Evolutionary conservation across 768 basidiomycete genomes (phyloP).

Genomic region (Suillus plorans): DNA sequence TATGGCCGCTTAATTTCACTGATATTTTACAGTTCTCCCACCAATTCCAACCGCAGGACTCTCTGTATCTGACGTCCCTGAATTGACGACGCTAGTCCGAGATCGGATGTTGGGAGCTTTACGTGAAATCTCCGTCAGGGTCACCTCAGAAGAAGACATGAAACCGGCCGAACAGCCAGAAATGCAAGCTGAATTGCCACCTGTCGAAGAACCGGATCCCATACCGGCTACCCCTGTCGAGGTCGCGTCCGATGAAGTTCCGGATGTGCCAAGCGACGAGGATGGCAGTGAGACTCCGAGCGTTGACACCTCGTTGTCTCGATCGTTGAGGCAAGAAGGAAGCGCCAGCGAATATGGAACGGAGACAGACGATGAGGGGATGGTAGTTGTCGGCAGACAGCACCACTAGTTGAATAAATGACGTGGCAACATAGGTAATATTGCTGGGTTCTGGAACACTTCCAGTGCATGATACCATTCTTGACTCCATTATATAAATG

Average conservation of each 20-base stretch:
- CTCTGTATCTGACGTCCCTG: constrained; percentile 65
- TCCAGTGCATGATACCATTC: constrained; percentile 7
- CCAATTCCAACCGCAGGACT: constrained; percentile 78
- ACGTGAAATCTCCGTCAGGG: constrained; percentile 69
- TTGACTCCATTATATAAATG: constrained; percentile 11
- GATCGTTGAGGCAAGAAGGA: constrained; percentile 40
- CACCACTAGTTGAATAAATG: constrained; percentile 10
- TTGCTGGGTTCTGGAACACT: neutral
- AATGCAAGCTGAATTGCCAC: constrained; percentile 23
- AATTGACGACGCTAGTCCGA: constrained; percentile 65
- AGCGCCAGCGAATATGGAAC: constrained; percentile 69
- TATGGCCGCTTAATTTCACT: constrained; percentile 9
- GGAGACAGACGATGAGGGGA: constrained; percentile 84
- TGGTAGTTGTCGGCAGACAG: constrained; percentile 75
- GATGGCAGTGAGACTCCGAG: constrained; percentile 26
- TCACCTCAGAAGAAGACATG: constrained; percentile 29
- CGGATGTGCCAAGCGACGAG: constrained; percentile 23
- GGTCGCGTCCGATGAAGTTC: constrained; percentile 29
- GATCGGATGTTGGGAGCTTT: constrained; percentile 79
- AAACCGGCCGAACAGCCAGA: constrained; percentile 15
- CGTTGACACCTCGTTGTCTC: constrained; percentile 21
- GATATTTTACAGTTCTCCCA: constrained; percentile 69
- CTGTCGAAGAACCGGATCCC: constrained; percentile 11
- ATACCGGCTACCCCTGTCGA: constrained; percentile 21
- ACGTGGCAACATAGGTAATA: neutral